phyloP scores from a whole-genome alignment of 768 basidiomycete genomes.

The Clathrus columnatus region DNA sequence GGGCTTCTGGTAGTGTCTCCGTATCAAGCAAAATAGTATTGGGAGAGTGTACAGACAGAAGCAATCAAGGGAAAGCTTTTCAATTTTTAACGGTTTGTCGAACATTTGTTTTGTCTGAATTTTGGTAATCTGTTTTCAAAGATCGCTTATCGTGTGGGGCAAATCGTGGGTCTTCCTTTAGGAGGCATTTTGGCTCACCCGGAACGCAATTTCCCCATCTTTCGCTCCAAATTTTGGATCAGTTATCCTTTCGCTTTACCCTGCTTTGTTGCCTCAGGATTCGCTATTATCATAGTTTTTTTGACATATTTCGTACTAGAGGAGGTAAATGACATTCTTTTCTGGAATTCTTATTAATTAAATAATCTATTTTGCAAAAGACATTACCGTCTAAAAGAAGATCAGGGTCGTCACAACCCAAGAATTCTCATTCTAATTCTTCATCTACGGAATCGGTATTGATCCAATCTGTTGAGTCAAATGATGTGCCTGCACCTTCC shows the following conservation, averaged over 20 bases:
- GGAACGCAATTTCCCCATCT: conserved; percentile 9
- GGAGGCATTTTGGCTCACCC: conserved; percentile 11
- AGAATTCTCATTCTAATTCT: background rate
- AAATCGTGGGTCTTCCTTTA: conserved; percentile 10
- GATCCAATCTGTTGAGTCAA: background rate
- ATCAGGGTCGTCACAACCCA: background rate
- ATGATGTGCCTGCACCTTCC: background rate
- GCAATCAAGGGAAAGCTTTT: conserved; percentile 3
- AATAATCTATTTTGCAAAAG: background rate
- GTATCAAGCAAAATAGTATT: background rate
- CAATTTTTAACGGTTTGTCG: background rate
- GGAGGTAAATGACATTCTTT: conserved; percentile 12
- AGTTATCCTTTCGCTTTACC: conserved; percentile 17
- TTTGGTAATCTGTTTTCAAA: background rate
- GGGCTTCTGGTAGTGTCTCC: conserved; percentile 2
- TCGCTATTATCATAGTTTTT: conserved; percentile 12
- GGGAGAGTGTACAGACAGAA: conserved; percentile 3
- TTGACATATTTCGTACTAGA: conserved; percentile 15
- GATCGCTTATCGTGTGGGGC: conserved; percentile 9
- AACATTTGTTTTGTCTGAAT: background rate
- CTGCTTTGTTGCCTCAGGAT: conserved; percentile 14
- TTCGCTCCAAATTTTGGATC: conserved; percentile 12
- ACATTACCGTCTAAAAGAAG: background rate
- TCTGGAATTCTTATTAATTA: background rate
- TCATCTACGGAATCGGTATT: background rate